Conservation (phyloP, 345 rosid species). For the Gossypium arboreum region DNA sequence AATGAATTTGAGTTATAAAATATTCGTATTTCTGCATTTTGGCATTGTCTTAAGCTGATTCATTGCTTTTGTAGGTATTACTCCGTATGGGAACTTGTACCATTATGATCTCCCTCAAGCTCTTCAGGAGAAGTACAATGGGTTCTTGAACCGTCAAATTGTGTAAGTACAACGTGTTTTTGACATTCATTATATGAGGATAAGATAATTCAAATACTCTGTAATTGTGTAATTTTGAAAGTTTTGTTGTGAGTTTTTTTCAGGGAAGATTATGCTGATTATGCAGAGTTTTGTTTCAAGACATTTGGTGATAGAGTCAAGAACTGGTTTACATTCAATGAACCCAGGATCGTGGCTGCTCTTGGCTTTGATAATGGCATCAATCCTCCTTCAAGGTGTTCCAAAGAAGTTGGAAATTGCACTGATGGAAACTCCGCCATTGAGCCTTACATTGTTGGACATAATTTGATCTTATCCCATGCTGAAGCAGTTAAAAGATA, state of each 20-base stretch:
- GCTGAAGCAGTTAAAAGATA: slow-evolving; percentile 55
- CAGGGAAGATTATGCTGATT: slow-evolving; percentile 56
- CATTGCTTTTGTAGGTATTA: slow-evolving; percentile 13
- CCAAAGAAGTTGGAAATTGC: slow-evolving; percentile 50
- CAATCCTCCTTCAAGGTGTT: slow-evolving; percentile 57
- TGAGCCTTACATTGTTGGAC: slow-evolving; percentile 53
- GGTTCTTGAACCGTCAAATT: neutral
- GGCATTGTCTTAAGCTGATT: neutral
- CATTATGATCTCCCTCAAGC: slow-evolving; percentile 19
- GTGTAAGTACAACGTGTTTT: slow-evolving; percentile 8
- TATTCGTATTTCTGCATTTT: too few species aligned
- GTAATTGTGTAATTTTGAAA: neutral
- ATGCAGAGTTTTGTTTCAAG: slow-evolving; percentile 65
- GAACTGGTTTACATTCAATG: slow-evolving; percentile 68
- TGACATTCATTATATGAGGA: too few species aligned
- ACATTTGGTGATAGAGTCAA: slow-evolving; percentile 59
- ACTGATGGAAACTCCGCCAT: slow-evolving; percentile 36
- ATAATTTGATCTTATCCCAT: slow-evolving; percentile 51
- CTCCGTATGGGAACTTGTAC: slow-evolving; percentile 9
- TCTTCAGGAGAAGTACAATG: slow-evolving; percentile 9
- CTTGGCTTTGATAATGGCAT: slow-evolving; percentile 52
- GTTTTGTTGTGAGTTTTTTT: neutral
- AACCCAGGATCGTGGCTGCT: slow-evolving; percentile 56
- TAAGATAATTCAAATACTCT: neutral
- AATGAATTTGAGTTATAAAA: neutral